phyloP scores from a whole-genome alignment of 306 rosid genomes.

The Quercus engelmannii region DNA sequence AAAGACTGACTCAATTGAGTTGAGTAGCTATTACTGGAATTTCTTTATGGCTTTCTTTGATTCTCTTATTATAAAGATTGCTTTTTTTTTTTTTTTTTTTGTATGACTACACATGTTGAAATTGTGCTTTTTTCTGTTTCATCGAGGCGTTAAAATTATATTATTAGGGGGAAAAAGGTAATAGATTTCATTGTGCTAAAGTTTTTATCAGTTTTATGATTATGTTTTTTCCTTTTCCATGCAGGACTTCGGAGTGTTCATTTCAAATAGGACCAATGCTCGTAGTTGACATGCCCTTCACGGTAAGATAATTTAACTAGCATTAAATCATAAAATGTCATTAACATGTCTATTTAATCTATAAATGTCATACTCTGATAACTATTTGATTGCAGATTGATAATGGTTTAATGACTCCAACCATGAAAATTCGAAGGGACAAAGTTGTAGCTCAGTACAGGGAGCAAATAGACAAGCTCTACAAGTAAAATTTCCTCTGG shows the following conservation, averaged over 20 bases:
- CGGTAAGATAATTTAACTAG: slow-evolving; percentile 44
- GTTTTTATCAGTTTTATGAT: not conserved
- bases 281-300: slow-evolving; percentile 68
- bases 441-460: slow-evolving; percentile 47
- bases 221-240: not conserved
- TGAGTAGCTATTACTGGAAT: not conserved
- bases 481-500: slow-evolving; percentile 32
- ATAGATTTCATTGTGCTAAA: not conserved
- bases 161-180: not conserved
- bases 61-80: not conserved
- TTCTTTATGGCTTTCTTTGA: not conserved
- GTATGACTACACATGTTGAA: not conserved
- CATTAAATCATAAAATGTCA: not conserved
- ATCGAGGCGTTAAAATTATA: not conserved
- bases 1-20: not conserved
- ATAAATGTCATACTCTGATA: slow-evolving; percentile 11
- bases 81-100: not conserved
- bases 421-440: slow-evolving; percentile 88
- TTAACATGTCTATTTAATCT: not conserved
- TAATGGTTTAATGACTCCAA: slow-evolving; percentile 82
- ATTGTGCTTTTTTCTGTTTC: not conserved
- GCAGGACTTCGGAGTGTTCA: slow-evolving; percentile 72
- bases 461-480: slow-evolving; percentile 70
- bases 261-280: slow-evolving; percentile 93
- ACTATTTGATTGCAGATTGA: slow-evolving; percentile 62